These are phyloP conservation scores for Acephala macrosclerotiorum DNA, from an alignment of 2,329 filamentous ascomycete genomes.

Conservation along the genomic window DNA sequence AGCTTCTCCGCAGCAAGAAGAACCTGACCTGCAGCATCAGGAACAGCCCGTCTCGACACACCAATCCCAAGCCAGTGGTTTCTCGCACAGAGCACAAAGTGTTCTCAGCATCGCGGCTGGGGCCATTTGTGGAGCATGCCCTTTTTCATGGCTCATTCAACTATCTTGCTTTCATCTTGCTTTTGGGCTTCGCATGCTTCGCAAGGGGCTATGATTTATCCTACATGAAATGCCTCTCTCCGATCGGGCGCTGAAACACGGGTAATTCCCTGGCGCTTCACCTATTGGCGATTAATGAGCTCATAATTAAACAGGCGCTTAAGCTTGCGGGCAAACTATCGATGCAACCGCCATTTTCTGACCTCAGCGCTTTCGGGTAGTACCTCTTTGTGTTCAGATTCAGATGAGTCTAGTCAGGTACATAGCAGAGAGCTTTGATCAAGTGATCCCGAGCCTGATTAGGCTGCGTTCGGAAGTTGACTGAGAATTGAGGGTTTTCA, in stretches of 20 bases:
- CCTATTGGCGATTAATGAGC: background rate
- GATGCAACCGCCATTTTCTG: background rate
- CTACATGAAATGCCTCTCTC: slow-evolving; percentile 13
- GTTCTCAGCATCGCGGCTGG: slow-evolving; percentile 1
- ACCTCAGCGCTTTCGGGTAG: slow-evolving; percentile 4
- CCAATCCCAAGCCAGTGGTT: background rate
- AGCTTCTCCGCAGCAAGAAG: slow-evolving; percentile 6
- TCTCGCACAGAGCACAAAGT: slow-evolving; percentile 5
- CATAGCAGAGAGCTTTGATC: background rate
- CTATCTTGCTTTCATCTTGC: slow-evolving; percentile 4
- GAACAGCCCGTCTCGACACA: background rate
- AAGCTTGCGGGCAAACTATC: background rate
- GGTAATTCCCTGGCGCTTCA: slow-evolving; percentile 9
- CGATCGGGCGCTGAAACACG: slow-evolving; percentile 17
- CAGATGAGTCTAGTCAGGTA: slow-evolving; percentile 2
- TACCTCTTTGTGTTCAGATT: background rate
- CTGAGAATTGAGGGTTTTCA: background rate
- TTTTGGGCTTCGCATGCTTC: slow-evolving; percentile 17
- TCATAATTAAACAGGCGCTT: slow-evolving; percentile 1
- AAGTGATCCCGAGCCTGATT: background rate
- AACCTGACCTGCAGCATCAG: slow-evolving; percentile 5
- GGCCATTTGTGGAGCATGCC: slow-evolving; percentile 8
- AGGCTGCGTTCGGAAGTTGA: background rate
- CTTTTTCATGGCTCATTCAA: background rate
- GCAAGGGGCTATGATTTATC: slow-evolving; percentile 19